Conservation (phyloP, 257 asterid genomes). For the Lithospermum erythrorhizon region DNA sequence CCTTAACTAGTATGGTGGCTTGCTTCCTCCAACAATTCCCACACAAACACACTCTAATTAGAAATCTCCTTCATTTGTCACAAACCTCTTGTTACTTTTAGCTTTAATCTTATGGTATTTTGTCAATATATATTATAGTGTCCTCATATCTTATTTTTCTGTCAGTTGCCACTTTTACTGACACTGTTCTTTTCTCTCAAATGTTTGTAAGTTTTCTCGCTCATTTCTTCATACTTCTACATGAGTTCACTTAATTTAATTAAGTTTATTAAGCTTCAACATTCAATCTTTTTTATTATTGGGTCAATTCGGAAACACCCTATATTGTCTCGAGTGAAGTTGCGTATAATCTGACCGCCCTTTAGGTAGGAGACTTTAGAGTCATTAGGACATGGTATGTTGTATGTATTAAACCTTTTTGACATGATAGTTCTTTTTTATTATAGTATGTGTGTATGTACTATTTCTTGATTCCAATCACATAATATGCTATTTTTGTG, state of each 20-base stretch:
- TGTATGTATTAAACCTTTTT: too few relatives aligned
- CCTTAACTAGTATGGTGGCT: not conserved
- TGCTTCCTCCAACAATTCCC: not conserved
- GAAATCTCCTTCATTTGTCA: not conserved
- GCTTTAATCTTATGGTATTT: too few relatives aligned
- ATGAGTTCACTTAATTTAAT: too few relatives aligned
- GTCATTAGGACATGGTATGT: too few relatives aligned
- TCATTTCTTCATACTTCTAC: not conserved
- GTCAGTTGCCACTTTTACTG: not conserved
- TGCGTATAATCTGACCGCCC: too few relatives aligned
- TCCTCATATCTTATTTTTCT: too few relatives aligned
- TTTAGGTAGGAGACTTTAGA: too few relatives aligned
- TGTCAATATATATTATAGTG: too few relatives aligned
- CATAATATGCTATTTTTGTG: conserved; percentile 6
- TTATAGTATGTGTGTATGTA: not conserved
- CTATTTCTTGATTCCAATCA: not conserved
- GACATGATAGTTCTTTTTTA: not conserved
- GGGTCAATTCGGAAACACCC: too few relatives aligned
- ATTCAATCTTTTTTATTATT: not conserved
- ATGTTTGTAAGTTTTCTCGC: conserved; percentile 30
- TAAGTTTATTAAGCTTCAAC: not conserved
- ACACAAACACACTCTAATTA: not conserved
- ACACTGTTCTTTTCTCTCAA: conserved; percentile 23
- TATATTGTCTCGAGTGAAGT: too few relatives aligned
- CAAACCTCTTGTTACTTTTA: not conserved